Percentiles rank a stretch among this genome's conserved stretches.
Evolutionary conservation across 768 basidiomycete genomes (phyloP).

Genomic region (Ramaria rubella): DNA sequence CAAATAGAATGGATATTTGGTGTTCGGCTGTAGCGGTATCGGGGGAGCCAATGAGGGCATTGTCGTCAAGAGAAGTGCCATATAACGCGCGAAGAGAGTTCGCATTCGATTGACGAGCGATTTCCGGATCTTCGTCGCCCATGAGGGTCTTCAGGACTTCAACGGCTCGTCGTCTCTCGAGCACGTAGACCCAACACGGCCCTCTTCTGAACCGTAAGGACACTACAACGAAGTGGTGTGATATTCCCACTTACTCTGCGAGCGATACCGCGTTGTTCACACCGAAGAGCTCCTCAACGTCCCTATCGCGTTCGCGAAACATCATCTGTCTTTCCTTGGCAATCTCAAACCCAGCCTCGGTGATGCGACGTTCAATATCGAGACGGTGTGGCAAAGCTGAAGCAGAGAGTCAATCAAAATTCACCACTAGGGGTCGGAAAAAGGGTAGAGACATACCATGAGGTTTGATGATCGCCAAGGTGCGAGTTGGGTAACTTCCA

Average conservation of each 20-base stretch:
- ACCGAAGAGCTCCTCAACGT: slow-evolving; percentile 75
- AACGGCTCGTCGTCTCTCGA: slow-evolving; percentile 75
- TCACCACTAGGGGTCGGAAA: too few relatives aligned
- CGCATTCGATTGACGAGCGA: slow-evolving; percentile 48
- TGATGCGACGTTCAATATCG: slow-evolving; percentile 73
- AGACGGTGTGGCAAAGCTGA: slow-evolving; percentile 55
- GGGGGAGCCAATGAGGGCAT: slow-evolving; percentile 68
- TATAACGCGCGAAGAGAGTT: slow-evolving; percentile 68
- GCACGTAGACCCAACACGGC: slow-evolving; percentile 88
- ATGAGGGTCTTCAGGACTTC: slow-evolving; percentile 76
- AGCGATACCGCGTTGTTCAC: slow-evolving; percentile 60
- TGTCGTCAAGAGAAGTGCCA: slow-evolving; percentile 47
- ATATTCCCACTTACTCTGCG: slow-evolving; percentile 54
- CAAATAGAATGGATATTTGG: slow-evolving; percentile 73
- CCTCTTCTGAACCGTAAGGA: slow-evolving; percentile 40
- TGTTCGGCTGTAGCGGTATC: slow-evolving; percentile 66
- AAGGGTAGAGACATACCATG: slow-evolving; percentile 35
- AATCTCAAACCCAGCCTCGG: slow-evolving; percentile 82
- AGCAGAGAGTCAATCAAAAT: not conserved
- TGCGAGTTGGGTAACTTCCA: slow-evolving; percentile 38
- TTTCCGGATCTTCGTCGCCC: slow-evolving; percentile 55
- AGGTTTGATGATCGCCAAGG: slow-evolving; percentile 79
- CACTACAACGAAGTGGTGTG: not conserved
- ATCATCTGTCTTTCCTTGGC: slow-evolving; percentile 87
- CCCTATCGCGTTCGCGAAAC: slow-evolving; percentile 76